These are phyloP conservation scores for Mycena vitilis DNA, from an alignment of 768 basidiomycete genomes.

Conservation along the genomic window DNA sequence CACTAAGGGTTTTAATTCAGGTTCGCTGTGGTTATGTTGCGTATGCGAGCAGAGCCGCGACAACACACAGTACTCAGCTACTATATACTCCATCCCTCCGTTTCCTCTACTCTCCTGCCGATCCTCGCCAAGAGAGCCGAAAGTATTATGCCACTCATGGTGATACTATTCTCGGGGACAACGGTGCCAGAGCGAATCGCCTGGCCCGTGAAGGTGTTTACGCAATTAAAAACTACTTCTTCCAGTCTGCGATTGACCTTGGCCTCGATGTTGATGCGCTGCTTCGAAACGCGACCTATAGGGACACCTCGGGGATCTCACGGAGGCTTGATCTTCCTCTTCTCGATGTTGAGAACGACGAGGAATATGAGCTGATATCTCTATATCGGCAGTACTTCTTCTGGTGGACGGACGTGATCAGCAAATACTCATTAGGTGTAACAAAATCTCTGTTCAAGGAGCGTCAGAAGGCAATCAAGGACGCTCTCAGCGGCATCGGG, in stretches of 20 bases:
- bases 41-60: constrained; percentile 15
- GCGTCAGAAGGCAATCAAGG: background rate
- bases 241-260: background rate
- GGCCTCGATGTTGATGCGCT: background rate
- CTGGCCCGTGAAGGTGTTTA: background rate
- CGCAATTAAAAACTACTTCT: constrained; percentile 8
- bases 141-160: constrained; percentile 1
- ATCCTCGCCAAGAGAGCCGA: background rate
- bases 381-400: constrained; percentile 5
- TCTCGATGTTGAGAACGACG: constrained; percentile 11
- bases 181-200: background rate
- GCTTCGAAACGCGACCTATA: background rate
- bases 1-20: too few species aligned
- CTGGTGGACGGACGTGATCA: background rate
- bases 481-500: background rate
- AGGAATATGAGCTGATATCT: background rate
- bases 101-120: constrained; percentile 11
- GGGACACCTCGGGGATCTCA: background rate
- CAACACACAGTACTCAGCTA: constrained; percentile 8
- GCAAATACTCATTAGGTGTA: constrained; percentile 4
- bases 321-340: background rate
- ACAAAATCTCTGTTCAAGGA: constrained; percentile 6
- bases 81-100: constrained; percentile 10
- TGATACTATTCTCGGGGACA: background rate
- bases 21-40: constrained; percentile 21